Conservation (phyloP, 352 stramenopile species). For the Stephanocyclus meneghinianus region DNA sequence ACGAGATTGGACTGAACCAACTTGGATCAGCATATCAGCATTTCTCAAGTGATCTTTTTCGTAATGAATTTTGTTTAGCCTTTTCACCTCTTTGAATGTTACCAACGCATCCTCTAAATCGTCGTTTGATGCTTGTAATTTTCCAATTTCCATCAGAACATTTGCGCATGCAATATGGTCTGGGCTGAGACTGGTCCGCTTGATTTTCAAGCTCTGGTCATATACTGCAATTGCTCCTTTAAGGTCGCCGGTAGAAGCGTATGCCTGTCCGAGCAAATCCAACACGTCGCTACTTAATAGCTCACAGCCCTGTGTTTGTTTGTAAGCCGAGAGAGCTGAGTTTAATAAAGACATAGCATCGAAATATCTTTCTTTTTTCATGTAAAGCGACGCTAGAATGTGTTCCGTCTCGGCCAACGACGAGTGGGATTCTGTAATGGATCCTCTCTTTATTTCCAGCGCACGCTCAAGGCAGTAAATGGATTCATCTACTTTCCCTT, state of each 20-base stretch:
- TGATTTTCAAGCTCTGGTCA: conserved; percentile 53
- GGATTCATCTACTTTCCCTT: conserved; percentile 40
- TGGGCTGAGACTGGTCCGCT: conserved; percentile 26
- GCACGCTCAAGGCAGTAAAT: conserved; percentile 46
- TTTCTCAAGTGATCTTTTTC: conserved; percentile 58
- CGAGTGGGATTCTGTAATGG: conserved; percentile 32
- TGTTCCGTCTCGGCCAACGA: conserved; percentile 53
- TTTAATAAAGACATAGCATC: conserved; percentile 41
- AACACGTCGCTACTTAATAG: conserved; percentile 57
- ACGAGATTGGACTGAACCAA: conserved; percentile 54
- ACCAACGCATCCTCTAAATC: conserved; percentile 50
- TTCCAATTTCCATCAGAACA: conserved; percentile 58
- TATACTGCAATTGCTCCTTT: conserved; percentile 42
- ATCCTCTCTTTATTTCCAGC: conserved; percentile 50
- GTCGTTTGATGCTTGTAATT: conserved; percentile 40
- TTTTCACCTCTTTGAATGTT: conserved; percentile 67
- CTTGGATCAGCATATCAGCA: conserved; percentile 59
- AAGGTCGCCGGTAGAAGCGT: conserved; percentile 30
- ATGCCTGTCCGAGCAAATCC: conserved; percentile 49
- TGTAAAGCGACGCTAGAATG: conserved; percentile 51
- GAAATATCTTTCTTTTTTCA: conserved; percentile 35
- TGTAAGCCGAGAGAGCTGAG: conserved; percentile 46
- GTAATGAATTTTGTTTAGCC: conserved; percentile 55
- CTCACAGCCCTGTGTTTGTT: conserved; percentile 43
- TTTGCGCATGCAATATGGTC: conserved; percentile 46